These are phyloP conservation scores for Heliamphora exappendiculata DNA, from an alignment of 148 eudicot genomes.

Conservation along the genomic window DNA sequence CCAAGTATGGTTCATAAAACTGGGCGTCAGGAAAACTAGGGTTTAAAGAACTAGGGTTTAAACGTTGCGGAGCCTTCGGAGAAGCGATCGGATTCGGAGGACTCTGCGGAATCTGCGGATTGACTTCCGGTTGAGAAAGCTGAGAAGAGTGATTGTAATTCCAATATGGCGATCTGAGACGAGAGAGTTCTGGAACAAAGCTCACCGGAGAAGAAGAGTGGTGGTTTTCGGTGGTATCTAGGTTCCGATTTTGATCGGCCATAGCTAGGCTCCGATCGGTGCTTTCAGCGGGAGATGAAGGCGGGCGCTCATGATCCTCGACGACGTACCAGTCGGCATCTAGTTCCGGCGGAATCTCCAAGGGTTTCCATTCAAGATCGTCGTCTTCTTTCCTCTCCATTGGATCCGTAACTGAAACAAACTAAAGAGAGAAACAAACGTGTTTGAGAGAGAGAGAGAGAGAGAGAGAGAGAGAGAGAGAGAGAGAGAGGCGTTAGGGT, in stretches of 20 bases:
- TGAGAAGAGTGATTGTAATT: neutral
- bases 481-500: neutral
- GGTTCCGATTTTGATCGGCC: neutral
- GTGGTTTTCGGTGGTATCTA: neutral
- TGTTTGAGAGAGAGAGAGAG: neutral
- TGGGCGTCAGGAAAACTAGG: neutral
- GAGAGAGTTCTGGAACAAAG: too few species aligned
- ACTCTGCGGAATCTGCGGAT: neutral
- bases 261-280: neutral
- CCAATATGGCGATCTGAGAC: too few species aligned
- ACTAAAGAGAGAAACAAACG: neutral
- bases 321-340: neutral
- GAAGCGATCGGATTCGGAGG: neutral
- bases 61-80: neutral
- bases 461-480: neutral
- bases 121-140: neutral
- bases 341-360: too few species aligned
- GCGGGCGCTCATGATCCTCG: neutral
- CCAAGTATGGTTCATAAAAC: neutral
- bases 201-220: neutral
- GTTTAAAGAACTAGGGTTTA: constrained; percentile 6
- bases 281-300: neutral
- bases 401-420: neutral
- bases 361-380: neutral
- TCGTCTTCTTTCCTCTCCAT: constrained; percentile 1